Evolutionary conservation across 139 green algal species (phyloP).

Genomic region (Haematococcus sp.): DNA sequence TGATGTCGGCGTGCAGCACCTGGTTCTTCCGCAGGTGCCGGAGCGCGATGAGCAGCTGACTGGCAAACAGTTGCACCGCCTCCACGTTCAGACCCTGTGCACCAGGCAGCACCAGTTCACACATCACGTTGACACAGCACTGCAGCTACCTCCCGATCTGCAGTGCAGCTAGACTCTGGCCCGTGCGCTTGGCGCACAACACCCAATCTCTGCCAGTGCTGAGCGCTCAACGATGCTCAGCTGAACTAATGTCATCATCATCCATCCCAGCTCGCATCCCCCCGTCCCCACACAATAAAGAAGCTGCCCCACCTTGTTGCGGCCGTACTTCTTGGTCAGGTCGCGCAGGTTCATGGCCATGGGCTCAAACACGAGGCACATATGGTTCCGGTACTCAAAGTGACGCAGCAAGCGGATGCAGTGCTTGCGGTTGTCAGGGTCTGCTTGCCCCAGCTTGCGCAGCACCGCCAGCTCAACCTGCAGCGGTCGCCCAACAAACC

Average conservation of each 20-base stretch:
- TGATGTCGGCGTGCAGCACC: constrained; percentile 97
- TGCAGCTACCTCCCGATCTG: too few relatives aligned
- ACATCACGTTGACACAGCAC: too few relatives aligned
- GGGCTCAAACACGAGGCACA: constrained; percentile 89
- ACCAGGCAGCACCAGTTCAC: too few relatives aligned
- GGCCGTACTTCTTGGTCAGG: constrained; percentile 95
- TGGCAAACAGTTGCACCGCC: constrained; percentile 87
- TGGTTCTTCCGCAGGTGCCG: constrained; percentile 75
- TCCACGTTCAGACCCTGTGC: constrained; percentile 79
- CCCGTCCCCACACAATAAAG: too few relatives aligned
- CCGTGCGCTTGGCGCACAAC: too few relatives aligned
- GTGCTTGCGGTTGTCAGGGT: constrained; percentile 87
- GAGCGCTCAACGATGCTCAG: too few relatives aligned
- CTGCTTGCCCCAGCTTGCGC: constrained; percentile 69
- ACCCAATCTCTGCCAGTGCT: too few relatives aligned
- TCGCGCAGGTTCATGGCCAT: constrained; percentile 87
- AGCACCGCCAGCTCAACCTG: constrained; percentile 79
- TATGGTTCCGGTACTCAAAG: constrained; percentile 94
- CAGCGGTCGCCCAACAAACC: too few relatives aligned
- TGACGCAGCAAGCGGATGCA: constrained; percentile 83
- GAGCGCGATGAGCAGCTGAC: constrained; percentile 92
- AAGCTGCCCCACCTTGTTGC: constrained; percentile 62
- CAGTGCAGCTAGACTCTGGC: too few relatives aligned
- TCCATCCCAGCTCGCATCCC: too few relatives aligned
- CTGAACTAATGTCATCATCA: too few relatives aligned